These are phyloP conservation scores for Scheffersomyces ergatensis DNA, from an alignment of 805 yeast species.

Conservation along the genomic window DNA sequence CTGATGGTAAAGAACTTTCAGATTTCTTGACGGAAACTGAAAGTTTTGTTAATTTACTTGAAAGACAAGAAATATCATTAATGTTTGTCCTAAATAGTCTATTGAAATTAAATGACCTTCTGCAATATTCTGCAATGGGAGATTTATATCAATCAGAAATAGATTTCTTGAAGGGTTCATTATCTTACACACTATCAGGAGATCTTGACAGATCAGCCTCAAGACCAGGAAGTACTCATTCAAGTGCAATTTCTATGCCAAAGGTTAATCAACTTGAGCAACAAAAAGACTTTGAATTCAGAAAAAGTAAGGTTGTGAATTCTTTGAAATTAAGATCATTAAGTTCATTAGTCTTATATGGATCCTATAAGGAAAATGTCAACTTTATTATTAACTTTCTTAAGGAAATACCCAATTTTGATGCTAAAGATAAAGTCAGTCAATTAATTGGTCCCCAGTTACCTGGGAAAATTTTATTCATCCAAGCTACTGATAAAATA, in stretches of 20 bases:
- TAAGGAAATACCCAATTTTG: slow-evolving; percentile 1
- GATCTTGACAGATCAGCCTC: slow-evolving; percentile 24
- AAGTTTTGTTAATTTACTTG: slow-evolving; percentile 1
- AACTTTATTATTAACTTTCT: slow-evolving; percentile 15
- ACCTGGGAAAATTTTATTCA: slow-evolving; percentile 15
- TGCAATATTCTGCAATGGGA: slow-evolving; percentile 12
- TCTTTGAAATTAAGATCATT: slow-evolving; percentile 8
- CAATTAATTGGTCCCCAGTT: background rate
- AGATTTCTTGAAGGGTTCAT: slow-evolving; percentile 16
- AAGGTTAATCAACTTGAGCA: slow-evolving; percentile 4
- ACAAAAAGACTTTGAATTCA: background rate
- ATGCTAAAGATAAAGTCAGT: background rate
- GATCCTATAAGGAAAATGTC: slow-evolving; percentile 30
- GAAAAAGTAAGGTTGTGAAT: slow-evolving; percentile 1
- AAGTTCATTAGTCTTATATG: slow-evolving; percentile 20
- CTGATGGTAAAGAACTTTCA: background rate
- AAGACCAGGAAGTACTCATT: slow-evolving; percentile 16
- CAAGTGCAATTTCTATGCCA: slow-evolving; percentile 15
- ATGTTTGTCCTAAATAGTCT: slow-evolving; percentile 23
- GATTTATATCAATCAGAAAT: slow-evolving; percentile 11
- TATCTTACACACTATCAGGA: slow-evolving; percentile 17
- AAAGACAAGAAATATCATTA: slow-evolving; percentile 30
- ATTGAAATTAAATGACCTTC: slow-evolving; percentile 14
- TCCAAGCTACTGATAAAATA: slow-evolving; percentile 11
- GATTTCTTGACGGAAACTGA: background rate